Percentiles rank a stretch among this genome's conserved stretches.
phyloP scores from a whole-genome alignment of 1,139 yeast species.

The Taphrina betulina region DNA sequence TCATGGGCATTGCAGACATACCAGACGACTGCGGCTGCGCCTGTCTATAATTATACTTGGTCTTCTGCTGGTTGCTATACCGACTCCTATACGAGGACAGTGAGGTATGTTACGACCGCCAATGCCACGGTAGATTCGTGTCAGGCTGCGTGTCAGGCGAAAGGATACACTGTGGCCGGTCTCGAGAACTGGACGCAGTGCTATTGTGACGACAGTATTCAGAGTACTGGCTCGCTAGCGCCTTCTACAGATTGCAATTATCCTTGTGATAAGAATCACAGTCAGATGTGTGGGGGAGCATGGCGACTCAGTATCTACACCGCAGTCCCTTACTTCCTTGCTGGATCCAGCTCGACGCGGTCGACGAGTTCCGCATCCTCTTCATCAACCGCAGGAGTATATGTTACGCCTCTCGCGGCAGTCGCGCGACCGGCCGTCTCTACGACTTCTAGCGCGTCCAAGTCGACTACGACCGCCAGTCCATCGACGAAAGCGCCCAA shows the following conservation, averaged over 20 bases:
- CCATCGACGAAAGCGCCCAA: neutral
- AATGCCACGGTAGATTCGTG: neutral
- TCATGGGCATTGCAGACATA: conserved; percentile 1
- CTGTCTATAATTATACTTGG: neutral
- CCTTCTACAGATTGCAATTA: neutral
- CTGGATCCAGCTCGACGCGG: neutral
- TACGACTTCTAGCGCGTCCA: neutral
- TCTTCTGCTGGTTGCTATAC: conserved; percentile 1
- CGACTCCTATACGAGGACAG: neutral
- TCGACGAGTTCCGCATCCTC: neutral
- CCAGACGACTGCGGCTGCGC: neutral
- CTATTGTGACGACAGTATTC: conserved; percentile 1
- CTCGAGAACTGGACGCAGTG: neutral
- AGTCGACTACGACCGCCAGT: neutral
- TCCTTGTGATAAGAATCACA: neutral
- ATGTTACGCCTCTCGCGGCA: neutral
- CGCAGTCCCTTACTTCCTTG: neutral
- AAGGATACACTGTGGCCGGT: neutral
- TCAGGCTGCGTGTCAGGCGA: neutral
- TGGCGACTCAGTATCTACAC: conserved; percentile 13
- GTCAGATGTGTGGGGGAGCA: conserved; percentile 2
- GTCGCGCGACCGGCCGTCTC: neutral
- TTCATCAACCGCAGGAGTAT: neutral
- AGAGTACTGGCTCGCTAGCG: neutral
- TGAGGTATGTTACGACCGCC: neutral